These are phyloP conservation scores for Metarhizium guizhouense DNA, from an alignment of 2,329 filamentous ascomycete genomes.

Conservation along the genomic window DNA sequence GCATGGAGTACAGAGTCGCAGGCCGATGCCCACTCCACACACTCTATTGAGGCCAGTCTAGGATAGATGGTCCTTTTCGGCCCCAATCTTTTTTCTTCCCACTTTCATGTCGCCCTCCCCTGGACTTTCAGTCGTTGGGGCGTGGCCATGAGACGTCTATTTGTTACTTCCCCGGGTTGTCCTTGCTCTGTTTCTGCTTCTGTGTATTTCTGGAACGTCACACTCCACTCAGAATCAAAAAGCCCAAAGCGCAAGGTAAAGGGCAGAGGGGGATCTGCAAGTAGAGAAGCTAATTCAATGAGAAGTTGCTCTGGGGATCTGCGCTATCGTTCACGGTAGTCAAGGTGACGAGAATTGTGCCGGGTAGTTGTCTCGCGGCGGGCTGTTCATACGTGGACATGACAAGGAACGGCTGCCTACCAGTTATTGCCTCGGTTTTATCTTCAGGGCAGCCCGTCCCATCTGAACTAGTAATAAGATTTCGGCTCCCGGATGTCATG, in stretches of 20 bases:
- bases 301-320: not conserved
- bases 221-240: not conserved
- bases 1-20: not conserved
- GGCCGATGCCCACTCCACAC: not conserved
- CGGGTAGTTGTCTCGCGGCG: not conserved
- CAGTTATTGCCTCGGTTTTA: not conserved
- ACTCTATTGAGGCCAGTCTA: not conserved
- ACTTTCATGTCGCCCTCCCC: not conserved
- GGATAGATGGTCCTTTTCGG: not conserved
- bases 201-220: not conserved
- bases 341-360: not conserved
- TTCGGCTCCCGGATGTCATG: constrained; percentile 1
- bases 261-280: not conserved
- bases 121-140: not conserved
- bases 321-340: not conserved
- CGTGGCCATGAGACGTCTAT: not conserved
- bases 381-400: not conserved
- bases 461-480: not conserved
- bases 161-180: not conserved
- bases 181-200: not conserved
- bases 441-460: not conserved
- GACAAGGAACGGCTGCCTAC: not conserved
- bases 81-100: not conserved
- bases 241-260: not conserved
- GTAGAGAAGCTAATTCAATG: not conserved